A percentile compares a stretch with the other conserved stretches of the same genome.
Evolutionary conservation across 2,329 filamentous ascomycete genomes (phyloP).

Genomic region (Penicillium sp.): DNA sequence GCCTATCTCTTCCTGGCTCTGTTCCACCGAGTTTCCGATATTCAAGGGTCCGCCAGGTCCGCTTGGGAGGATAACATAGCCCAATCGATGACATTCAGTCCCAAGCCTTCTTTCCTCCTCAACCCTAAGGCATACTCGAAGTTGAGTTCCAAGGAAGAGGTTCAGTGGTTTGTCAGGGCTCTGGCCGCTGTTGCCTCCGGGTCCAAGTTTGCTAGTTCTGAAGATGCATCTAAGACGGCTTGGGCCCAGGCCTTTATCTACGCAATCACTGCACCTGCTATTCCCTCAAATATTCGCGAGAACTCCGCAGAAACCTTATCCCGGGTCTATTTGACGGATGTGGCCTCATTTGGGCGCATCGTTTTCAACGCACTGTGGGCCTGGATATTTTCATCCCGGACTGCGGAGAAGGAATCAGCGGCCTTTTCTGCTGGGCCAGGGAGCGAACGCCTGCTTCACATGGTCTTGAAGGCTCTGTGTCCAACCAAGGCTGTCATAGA

Average conservation of each 20-base stretch:
- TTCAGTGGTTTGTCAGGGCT: slow-evolving; percentile 72
- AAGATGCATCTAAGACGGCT: slow-evolving; percentile 53
- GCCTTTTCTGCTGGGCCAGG: slow-evolving; percentile 64
- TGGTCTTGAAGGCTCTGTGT: slow-evolving; percentile 50
- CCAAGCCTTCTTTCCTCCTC: slow-evolving; percentile 83
- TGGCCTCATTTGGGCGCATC: slow-evolving; percentile 58
- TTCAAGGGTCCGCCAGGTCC: slow-evolving; percentile 54
- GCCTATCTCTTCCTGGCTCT: slow-evolving; percentile 73
- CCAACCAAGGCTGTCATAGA: slow-evolving; percentile 28
- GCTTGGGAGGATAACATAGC: slow-evolving; percentile 53
- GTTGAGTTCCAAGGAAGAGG: slow-evolving; percentile 69
- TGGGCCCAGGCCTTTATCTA: slow-evolving; percentile 90
- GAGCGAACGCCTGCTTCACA: slow-evolving; percentile 59
- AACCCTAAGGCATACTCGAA: slow-evolving; percentile 84
- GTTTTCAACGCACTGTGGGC: slow-evolving; percentile 75
- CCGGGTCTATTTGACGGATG: slow-evolving; percentile 60
- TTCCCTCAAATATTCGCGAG: slow-evolving; percentile 63
- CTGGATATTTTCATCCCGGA: slow-evolving; percentile 67
- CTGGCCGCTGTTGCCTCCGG: slow-evolving; percentile 61
- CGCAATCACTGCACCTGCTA: slow-evolving; percentile 62
- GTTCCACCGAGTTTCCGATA: slow-evolving; percentile 52
- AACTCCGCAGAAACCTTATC: slow-evolving; percentile 63
- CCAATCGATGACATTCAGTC: slow-evolving; percentile 66
- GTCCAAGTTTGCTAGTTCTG: slow-evolving; percentile 51
- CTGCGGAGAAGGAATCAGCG: slow-evolving; percentile 74